Evolutionary conservation across 2,329 filamentous ascomycete genomes (phyloP), one percentile per base, ranked within the genome.

Genomic region (Nemania sp.): DNA sequence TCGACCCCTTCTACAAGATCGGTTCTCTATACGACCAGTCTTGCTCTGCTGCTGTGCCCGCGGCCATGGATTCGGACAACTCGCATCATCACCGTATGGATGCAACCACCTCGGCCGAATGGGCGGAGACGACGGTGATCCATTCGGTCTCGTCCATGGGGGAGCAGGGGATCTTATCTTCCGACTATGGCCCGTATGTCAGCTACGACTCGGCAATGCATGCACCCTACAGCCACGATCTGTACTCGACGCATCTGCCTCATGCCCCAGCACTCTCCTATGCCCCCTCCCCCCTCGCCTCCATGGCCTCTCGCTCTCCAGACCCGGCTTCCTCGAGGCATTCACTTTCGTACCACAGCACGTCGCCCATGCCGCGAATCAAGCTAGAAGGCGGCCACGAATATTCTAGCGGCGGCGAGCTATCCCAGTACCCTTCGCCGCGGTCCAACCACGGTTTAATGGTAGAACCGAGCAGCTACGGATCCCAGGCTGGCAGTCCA

Each of bases 101-200:
- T 66, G 73, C 78, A 68, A 80, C 84, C 76, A 79, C 79, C 64
- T 81, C 83, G 52, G 73, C 80, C 54, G 79, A 81, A 54, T 87
- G 85, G 85, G 77, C 75, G 69, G 80, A 79, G 41, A 72, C 80
- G 26, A 72, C 78, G 38, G 72, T 80, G 49, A 77, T 85, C 66
- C 81, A 83, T 27, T 75, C 81, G 27, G 73, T 78, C 22, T 78
- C 82, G 45, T 80, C 81, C 3, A 76, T 82, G 53, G 77, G 79
- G 63, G 80, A 83, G 68, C 80, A 84, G 61, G 84, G 81, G 71
- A 80, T 85, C 32, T 76, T 87, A 64, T 80, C 84, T 38, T 76
- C 82, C 41, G 85, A 86, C 53, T 88, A 87, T 74, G 83, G 85
- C 72, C 76, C 82, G 32, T 88, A 87, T 73, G 79, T 80, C 68